phyloP scores from a whole-genome alignment of 2,329 filamentous ascomycete species.

The Metarhizium guizhouense region DNA sequence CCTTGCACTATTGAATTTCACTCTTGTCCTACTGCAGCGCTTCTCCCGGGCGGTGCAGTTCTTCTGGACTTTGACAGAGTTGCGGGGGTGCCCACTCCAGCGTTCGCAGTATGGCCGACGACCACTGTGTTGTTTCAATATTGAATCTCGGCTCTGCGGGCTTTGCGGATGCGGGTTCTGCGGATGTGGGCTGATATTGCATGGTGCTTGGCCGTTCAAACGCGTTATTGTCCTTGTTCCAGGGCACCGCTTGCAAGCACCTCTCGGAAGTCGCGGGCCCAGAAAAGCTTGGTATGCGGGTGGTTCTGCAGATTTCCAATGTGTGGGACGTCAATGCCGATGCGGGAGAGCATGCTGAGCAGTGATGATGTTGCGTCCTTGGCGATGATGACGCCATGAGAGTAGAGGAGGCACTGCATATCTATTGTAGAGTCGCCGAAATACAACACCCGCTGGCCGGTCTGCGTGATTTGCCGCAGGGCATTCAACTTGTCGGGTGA shows the following conservation, averaged over 20 bases:
- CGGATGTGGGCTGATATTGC: no score
- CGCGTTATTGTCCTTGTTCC: background rate
- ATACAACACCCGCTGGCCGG: slow-evolving; percentile 31
- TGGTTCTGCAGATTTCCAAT: slow-evolving; percentile 14
- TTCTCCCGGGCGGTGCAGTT: no score
- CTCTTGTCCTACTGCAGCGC: no score
- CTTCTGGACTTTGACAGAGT: no score
- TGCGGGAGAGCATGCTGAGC: slow-evolving; percentile 25
- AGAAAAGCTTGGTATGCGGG: slow-evolving; percentile 18
- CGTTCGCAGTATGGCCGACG: no score
- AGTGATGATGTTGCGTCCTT: slow-evolving; percentile 22
- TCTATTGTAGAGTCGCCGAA: slow-evolving; percentile 51
- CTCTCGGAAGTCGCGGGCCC: slow-evolving; percentile 36
- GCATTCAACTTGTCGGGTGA: slow-evolving; percentile 37
- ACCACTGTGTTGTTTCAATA: no score
- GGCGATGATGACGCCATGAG: slow-evolving; percentile 38
- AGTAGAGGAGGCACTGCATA: slow-evolving; percentile 39
- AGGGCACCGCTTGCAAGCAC: slow-evolving; percentile 20
- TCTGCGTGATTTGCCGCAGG: slow-evolving; percentile 21
- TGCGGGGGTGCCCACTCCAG: no score
- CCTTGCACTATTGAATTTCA: no score
- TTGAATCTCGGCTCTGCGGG: no score
- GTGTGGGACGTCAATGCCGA: slow-evolving; percentile 30
- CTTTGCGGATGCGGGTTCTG: no score
- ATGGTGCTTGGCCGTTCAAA: background rate